A percentile compares a stretch with the other conserved stretches of the same genome.
Conservation (phyloP, 2,329 filamentous ascomycete species). For the Fusarium sp. region DNA sequence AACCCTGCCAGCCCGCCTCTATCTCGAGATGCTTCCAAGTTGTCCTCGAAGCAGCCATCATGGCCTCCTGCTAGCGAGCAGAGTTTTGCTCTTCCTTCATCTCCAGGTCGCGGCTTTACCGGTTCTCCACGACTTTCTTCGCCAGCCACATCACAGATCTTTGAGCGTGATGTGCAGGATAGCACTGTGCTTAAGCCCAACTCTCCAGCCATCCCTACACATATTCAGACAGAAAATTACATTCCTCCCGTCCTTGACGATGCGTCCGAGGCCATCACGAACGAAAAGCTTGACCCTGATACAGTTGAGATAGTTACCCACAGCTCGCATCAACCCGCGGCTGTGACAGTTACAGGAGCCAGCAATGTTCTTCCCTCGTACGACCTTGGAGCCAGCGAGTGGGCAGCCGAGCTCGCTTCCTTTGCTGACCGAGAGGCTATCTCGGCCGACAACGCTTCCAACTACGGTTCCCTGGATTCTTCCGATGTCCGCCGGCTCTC, state of each 20-base stretch:
- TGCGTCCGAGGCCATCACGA: slow-evolving; percentile 90
- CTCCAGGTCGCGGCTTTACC: slow-evolving; percentile 72
- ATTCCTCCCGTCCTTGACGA: slow-evolving; percentile 93
- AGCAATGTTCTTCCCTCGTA: slow-evolving; percentile 47
- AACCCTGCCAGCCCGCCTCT: slow-evolving; percentile 47
- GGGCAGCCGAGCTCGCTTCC: slow-evolving; percentile 67
- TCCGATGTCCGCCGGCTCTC: slow-evolving; percentile 84
- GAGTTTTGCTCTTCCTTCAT: slow-evolving; percentile 63
- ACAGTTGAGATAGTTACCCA: slow-evolving; percentile 94
- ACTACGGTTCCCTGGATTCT: slow-evolving; percentile 78
- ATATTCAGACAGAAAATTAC: slow-evolving; percentile 93
- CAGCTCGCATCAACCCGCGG: slow-evolving; percentile 81
- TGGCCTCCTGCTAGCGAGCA: slow-evolving; percentile 56
- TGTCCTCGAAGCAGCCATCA: slow-evolving; percentile 50
- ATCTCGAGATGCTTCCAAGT: slow-evolving; percentile 50
- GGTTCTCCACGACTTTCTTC: slow-evolving; percentile 80
- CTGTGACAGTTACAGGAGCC: slow-evolving; percentile 69
- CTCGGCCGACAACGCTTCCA: slow-evolving; percentile 71
- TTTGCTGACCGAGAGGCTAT: slow-evolving; percentile 57
- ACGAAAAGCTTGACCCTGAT: slow-evolving; percentile 84
- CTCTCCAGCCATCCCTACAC: slow-evolving; percentile 88
- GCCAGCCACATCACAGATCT: slow-evolving; percentile 83
- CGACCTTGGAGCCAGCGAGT: slow-evolving; percentile 57
- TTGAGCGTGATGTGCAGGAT: slow-evolving; percentile 95
- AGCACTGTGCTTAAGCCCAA: slow-evolving; percentile 71